Evolutionary conservation across 768 basidiomycete species (phyloP).

Genomic region (Boletus sensibilis): DNA sequence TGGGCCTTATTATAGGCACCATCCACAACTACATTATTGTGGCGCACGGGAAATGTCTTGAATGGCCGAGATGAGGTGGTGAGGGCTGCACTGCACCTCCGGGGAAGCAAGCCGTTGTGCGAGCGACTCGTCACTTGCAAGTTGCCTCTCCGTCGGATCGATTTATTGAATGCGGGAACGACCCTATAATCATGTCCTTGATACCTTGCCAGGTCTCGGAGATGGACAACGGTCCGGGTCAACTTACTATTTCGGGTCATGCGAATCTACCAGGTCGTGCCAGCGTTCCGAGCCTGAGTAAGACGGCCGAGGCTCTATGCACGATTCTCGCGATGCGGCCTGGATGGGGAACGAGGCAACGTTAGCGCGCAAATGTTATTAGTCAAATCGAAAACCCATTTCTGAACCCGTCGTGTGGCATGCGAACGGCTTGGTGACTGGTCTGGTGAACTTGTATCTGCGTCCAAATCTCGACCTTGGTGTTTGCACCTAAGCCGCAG

Average conservation of each 20-base stretch:
- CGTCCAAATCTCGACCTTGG: background rate
- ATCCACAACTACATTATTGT: background rate
- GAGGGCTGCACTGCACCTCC: background rate
- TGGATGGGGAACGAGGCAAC: background rate
- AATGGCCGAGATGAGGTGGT: background rate
- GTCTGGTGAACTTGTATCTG: too few relatives aligned
- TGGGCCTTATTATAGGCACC: background rate
- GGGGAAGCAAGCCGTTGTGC: background rate
- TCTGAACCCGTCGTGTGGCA: too few relatives aligned
- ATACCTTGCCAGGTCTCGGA: background rate
- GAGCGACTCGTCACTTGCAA: background rate
- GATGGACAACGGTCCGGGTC: too few relatives aligned
- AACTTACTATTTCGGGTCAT: too few relatives aligned
- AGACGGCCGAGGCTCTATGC: too few relatives aligned
- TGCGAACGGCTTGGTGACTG: background rate
- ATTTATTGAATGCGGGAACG: background rate
- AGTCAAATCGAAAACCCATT: background rate
- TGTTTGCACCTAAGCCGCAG: background rate
- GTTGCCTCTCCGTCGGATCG: too few relatives aligned
- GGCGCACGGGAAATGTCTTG: background rate
- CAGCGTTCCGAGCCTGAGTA: too few relatives aligned
- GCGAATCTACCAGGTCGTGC: background rate
- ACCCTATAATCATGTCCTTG: too few relatives aligned
- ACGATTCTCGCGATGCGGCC: background rate
- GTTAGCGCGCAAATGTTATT: too few relatives aligned